Evolutionary conservation across 768 basidiomycete genomes (phyloP).

Genomic region (Leccinum fibrillosum): DNA sequence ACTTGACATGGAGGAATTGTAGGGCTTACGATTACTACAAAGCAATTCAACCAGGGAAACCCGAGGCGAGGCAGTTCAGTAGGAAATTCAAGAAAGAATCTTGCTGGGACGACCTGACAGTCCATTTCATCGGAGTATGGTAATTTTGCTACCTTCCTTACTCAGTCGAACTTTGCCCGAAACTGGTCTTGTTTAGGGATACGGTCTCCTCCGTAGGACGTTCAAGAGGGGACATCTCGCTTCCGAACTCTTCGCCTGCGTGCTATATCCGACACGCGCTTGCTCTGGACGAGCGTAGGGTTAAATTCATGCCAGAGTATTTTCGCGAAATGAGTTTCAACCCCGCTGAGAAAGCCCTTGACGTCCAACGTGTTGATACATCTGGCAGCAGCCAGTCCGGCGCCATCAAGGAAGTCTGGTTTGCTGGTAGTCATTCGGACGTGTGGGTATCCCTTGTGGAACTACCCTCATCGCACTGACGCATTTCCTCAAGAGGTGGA

Average conservation of each 20-base stretch:
- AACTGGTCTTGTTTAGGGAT: constrained; percentile 36
- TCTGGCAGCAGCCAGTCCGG: background rate
- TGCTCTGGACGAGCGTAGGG: background rate
- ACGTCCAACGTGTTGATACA: background rate
- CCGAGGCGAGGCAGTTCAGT: background rate
- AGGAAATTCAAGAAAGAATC: background rate
- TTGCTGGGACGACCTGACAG: background rate
- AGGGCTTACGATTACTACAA: background rate
- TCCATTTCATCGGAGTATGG: constrained; percentile 45
- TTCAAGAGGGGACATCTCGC: constrained; percentile 36
- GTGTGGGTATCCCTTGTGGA: constrained; percentile 9
- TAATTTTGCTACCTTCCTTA: constrained; percentile 9
- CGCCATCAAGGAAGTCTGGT: background rate
- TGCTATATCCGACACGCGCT: background rate
- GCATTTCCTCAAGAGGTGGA: constrained; percentile 4
- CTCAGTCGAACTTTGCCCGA: background rate
- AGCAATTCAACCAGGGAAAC: background rate
- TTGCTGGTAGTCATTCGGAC: constrained; percentile 15
- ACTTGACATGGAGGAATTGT: background rate
- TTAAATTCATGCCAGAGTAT: background rate
- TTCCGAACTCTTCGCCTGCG: constrained; percentile 53
- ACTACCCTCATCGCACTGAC: background rate
- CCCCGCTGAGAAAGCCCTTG: background rate
- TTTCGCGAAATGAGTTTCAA: constrained; percentile 20
- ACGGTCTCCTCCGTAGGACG: constrained; percentile 59